Evolutionary conservation across 1,139 yeast genomes (phyloP), one percentile per base, ranked within the genome.

Genomic region (Lodderomyces margitis): DNA sequence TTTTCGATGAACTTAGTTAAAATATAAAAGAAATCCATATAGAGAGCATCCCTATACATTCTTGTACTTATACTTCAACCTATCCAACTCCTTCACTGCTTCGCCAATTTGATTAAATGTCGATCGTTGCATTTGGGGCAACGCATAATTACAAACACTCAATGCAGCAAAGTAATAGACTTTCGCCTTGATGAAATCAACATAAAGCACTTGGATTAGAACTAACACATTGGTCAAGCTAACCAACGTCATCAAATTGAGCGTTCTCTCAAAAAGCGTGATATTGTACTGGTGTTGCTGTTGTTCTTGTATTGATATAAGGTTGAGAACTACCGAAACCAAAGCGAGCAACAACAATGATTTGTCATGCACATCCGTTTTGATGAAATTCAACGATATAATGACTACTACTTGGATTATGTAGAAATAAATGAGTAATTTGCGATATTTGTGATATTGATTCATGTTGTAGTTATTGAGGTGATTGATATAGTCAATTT

Each of bases 21-120:
- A n/a, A n/a, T n/a, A n/a, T n/a, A n/a, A n/a, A n/a, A n/a, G n/a
- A n/a, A n/a, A n/a, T n/a, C n/a, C n/a, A n/a, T n/a, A n/a, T n/a
- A n/a, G n/a, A n/a, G n/a, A n/a, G n/a, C n/a, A 16, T 12, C 17
- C 19, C 37, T 42, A 58, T 11, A 52, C 62, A 44, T 49, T 49
- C 41, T 60, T 60, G 43, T 53, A 59, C 43, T 60, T 60, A 38
- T 60, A 60, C 41, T 45, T 55, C 42, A 52, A 47, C 6, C 37
- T 34, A 10, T 38, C 39, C 37, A 61, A 50, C 15, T 40, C 37
- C 14, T 43, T 36, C 9, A 61, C 52, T 36, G 49, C 50, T 10
- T 32, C 24, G 10, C 35, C 43, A 19, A 48, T 47, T 11, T 36
- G 45, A 28, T 38, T 34, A 44, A 50, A 53, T 47, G 52, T 47